Percentiles rank a stretch among this genome's conserved stretches.
Evolutionary conservation across 2,329 filamentous ascomycete species (phyloP).

Genomic region (Xylariaceae sp.): DNA sequence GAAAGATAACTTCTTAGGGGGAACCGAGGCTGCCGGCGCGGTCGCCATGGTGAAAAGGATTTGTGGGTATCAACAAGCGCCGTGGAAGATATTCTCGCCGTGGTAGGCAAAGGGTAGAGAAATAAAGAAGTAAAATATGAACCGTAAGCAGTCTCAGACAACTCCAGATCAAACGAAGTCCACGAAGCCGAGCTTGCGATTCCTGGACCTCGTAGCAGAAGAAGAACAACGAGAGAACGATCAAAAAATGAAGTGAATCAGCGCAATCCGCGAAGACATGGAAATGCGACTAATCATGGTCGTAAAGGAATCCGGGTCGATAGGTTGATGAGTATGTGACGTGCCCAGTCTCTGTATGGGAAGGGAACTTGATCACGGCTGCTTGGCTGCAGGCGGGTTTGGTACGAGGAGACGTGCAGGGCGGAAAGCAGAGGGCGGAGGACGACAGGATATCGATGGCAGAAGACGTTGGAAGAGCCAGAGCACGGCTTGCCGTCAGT

Average conservation of each 20-base stretch:
- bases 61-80: slow-evolving; percentile 4
- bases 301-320: slow-evolving; percentile 37
- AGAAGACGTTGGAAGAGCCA: slow-evolving; percentile 17
- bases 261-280: slow-evolving; percentile 46
- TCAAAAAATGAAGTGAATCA: slow-evolving; percentile 53
- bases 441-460: slow-evolving; percentile 16
- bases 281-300: slow-evolving; percentile 53
- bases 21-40: slow-evolving; percentile 27
- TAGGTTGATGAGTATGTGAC: slow-evolving; percentile 25
- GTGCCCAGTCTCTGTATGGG: slow-evolving; percentile 16
- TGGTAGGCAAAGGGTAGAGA: slow-evolving; percentile 4
- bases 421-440: slow-evolving; percentile 6
- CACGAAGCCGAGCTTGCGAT: slow-evolving; percentile 15
- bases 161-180: slow-evolving; percentile 17
- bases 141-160: slow-evolving; percentile 16
- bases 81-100: neutral
- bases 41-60: slow-evolving; percentile 27
- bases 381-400: slow-evolving; percentile 12
- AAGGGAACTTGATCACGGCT: slow-evolving; percentile 12
- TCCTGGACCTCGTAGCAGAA: slow-evolving; percentile 21
- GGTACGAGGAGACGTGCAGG: slow-evolving; percentile 15
- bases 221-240: slow-evolving; percentile 32
- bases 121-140: slow-evolving; percentile 11
- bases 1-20: slow-evolving; percentile 32
- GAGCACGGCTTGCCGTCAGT: slow-evolving; percentile 26